Percentiles rank a stretch among this genome's conserved stretches.
Evolutionary conservation across 1,284 basidiomycete species (phyloP).

Genomic region (Agroathelia rolfsii): DNA sequence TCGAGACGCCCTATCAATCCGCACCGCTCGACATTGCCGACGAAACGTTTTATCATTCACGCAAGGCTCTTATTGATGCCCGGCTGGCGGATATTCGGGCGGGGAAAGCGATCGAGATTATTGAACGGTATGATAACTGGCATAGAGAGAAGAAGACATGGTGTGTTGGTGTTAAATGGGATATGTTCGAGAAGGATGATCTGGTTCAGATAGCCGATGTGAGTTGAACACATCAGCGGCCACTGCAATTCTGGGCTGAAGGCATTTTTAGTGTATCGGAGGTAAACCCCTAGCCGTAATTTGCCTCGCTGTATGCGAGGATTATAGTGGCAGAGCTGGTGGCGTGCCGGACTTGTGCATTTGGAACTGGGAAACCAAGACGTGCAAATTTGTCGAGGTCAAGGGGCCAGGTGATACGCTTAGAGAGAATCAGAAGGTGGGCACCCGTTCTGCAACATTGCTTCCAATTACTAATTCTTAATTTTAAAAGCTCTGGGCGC

Average conservation of each 20-base stretch:
- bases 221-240: conserved; percentile 36
- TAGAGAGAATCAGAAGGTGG: conserved; percentile 86
- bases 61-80: conserved; percentile 57
- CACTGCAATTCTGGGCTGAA: no score
- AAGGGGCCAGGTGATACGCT: conserved; percentile 90
- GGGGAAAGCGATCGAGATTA: conserved; percentile 49
- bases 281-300: conserved; percentile 63
- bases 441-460: conserved; percentile 11
- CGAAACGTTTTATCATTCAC: conserved; percentile 78
- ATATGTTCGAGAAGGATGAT: conserved; percentile 62
- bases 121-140: conserved; percentile 53
- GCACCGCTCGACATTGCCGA: conserved; percentile 89
- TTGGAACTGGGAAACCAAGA: conserved; percentile 55
- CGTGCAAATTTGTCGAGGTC: conserved; percentile 87
- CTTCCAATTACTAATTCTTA: conserved; percentile 1
- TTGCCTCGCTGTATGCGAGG: conserved; percentile 81
- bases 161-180: conserved; percentile 89
- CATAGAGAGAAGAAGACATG: conserved; percentile 66
- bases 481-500: conserved; percentile 5
- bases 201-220: conserved; percentile 76
- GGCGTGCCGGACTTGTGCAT: conserved; percentile 91
- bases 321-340: conserved; percentile 72
- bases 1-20: conserved; percentile 89
- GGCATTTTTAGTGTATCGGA: conserved; percentile 56
- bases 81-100: conserved; percentile 57